Conservation (phyloP, 108 stramenopile genomes). For the Nitzschia sp. region DNA sequence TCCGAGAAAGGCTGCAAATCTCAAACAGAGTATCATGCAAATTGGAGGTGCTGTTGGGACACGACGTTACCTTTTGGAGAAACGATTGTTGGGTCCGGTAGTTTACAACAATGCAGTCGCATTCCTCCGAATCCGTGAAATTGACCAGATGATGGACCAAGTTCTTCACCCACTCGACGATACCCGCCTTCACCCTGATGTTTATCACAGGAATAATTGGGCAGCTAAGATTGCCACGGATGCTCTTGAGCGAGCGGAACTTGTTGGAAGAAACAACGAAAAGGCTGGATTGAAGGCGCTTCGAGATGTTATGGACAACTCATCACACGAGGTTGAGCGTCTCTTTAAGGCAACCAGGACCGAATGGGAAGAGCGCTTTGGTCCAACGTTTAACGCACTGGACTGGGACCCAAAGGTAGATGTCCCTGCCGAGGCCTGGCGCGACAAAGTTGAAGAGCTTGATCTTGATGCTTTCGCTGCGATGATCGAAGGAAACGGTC, state of each 20-base stretch:
- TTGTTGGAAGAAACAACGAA: constrained; percentile 44
- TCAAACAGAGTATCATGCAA: constrained; percentile 72
- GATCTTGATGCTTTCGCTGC: constrained; percentile 83
- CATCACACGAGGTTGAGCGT: constrained; percentile 67
- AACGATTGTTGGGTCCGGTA: constrained; percentile 71
- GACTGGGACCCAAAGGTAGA: constrained; percentile 75
- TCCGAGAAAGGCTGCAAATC: constrained; percentile 87
- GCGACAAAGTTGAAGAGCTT: constrained; percentile 85
- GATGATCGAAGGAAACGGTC: constrained; percentile 69
- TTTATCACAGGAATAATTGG: constrained; percentile 81
- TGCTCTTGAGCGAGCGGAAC: constrained; percentile 72
- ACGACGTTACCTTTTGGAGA: constrained; percentile 61
- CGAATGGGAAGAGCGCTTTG: constrained; percentile 81
- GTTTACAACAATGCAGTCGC: constrained; percentile 92
- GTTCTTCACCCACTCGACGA: constrained; percentile 83
- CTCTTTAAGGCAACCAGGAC: constrained; percentile 72
- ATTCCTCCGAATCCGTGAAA: constrained; percentile 79
- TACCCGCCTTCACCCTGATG: constrained; percentile 88
- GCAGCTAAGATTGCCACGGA: constrained; percentile 84
- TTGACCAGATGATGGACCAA: constrained; percentile 24
- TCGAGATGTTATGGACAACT: constrained; percentile 81
- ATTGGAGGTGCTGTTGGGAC: constrained; percentile 65
- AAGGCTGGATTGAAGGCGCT: constrained; percentile 64
- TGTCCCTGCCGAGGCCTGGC: constrained; percentile 77
- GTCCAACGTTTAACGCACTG: constrained; percentile 65